Base-by-base conservation (phyloP, 192 early-diverging fungal species). In the Coemansia sp. region DNA sequence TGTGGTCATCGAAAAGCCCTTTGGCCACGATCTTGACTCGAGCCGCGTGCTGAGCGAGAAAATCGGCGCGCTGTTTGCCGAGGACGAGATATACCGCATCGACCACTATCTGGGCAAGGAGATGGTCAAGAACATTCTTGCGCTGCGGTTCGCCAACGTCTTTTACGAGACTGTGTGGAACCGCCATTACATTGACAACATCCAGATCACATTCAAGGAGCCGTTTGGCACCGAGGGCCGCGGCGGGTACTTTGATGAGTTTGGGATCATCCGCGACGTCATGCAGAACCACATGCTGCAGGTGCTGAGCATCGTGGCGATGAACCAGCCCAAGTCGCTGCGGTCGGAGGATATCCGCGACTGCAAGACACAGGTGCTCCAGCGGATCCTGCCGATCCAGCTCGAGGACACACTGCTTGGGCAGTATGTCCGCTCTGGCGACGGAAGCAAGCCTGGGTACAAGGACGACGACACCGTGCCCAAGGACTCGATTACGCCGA, bases 71-170 rank as follows among this genome's bases (percentile, higher is more conserved):
- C 76, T 93, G 58, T 99, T 92, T 85, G 75, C 77, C 16, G 96
- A 99, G 66, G 86, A 95, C 26, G 95, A 97, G 90, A 93, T 96
- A 57, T 97, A 94, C 86, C 91, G 96, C 59, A 99, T 99, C 67
- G 96, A 99, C 75, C 96, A 99, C 77, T 99, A 99, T 67, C 88
- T 98, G 34, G 96, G 96, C 64, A 98, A 98, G 77, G 96, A 98
- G 72, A 98, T 98, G 96, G 95, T 98, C 67, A 98, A 98, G 83
- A 96, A 96, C 74, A 79, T 98, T 57, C 91, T 95, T 86, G 89
- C 92, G 8, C 67, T 98, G 60, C 88, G 96, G 34, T 97, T 98
- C 72, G 94, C 92, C 56, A 98, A 98, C 77, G 86, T 94, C 4
- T 93, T 98, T 57, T 95, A 96, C 73, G 92, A 94, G 28, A 86